phyloP scores from a whole-genome alignment of 2,329 filamentous ascomycete species.

The Trichoderma arundinaceum region DNA sequence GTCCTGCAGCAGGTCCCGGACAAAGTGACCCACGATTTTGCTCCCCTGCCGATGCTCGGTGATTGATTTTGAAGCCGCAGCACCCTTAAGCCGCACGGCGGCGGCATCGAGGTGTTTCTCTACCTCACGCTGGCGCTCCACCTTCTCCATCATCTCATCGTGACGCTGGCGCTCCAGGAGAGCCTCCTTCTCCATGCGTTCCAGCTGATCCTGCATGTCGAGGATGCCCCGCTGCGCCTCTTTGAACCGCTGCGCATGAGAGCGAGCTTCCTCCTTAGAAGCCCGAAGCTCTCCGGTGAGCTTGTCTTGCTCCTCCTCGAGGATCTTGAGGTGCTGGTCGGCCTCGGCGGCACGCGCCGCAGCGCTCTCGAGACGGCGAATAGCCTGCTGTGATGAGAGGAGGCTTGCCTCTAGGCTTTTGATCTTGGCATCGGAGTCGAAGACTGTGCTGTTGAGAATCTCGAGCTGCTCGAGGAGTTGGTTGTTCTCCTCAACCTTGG shows the following conservation, averaged over 20 bases:
- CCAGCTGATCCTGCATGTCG: constrained; percentile 84
- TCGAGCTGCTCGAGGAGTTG: constrained; percentile 84
- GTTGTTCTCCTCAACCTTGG: constrained; percentile 82
- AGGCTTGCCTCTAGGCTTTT: constrained; percentile 77
- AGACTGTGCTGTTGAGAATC: constrained; percentile 76
- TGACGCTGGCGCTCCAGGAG: constrained; percentile 81
- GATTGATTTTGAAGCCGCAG: constrained; percentile 72
- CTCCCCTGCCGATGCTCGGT: constrained; percentile 61
- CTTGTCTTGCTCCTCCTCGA: constrained; percentile 81
- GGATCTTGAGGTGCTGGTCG: constrained; percentile 76
- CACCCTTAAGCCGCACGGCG: constrained; percentile 79
- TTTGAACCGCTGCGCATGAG: constrained; percentile 82
- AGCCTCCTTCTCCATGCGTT: constrained; percentile 84
- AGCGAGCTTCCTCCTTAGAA: constrained; percentile 76
- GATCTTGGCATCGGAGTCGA: constrained; percentile 80
- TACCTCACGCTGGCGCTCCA: constrained; percentile 82
- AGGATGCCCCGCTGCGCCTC: constrained; percentile 80
- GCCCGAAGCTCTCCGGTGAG: constrained; percentile 70
- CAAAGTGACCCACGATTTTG: constrained; percentile 90
- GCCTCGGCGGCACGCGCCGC: constrained; percentile 77
- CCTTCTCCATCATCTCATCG: constrained; percentile 76
- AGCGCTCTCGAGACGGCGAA: constrained; percentile 75
- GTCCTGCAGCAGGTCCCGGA: constrained; percentile 92
- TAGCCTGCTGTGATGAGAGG: constrained; percentile 75
- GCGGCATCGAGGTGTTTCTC: constrained; percentile 82